Evolutionary conservation across 139 green algal genomes (phyloP).

Genomic region (Chlorella sp.): DNA sequence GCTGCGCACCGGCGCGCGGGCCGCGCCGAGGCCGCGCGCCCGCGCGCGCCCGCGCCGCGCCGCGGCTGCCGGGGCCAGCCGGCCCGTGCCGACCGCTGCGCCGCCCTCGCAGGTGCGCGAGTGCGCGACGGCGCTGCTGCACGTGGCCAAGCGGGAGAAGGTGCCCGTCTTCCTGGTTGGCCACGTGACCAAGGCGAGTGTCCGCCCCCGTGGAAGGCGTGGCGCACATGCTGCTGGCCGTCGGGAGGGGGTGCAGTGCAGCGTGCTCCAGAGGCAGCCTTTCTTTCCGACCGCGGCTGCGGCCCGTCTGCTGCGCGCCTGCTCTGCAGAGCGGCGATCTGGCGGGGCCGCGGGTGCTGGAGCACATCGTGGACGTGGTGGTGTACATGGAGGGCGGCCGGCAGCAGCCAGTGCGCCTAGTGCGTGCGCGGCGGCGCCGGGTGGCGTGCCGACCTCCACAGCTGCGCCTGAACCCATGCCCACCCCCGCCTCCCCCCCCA

Average conservation of each 20-base stretch:
- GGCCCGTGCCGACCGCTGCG: not conserved
- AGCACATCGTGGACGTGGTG: constrained; percentile 96
- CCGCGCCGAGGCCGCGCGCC: not conserved
- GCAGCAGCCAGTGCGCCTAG: constrained; percentile 44
- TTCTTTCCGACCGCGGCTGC: no score
- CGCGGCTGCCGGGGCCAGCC: not conserved
- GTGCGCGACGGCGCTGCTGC: constrained; percentile 83
- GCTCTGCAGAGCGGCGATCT: no score
- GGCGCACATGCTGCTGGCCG: no score
- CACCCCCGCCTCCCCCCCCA: no score
- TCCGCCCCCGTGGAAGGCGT: no score
- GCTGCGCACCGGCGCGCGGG: not conserved
- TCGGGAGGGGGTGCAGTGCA: no score
- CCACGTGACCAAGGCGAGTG: constrained; percentile 65
- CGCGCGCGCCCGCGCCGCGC: not conserved
- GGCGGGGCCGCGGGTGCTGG: constrained; percentile 89
- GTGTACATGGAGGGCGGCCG: constrained; percentile 90
- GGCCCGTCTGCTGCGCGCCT: no score
- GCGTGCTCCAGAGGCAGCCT: no score
- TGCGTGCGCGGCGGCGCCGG: not conserved
- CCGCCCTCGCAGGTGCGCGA: constrained; percentile 78
- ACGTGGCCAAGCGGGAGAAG: constrained; percentile 69
- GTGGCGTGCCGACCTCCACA: not conserved
- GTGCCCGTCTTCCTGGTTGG: constrained; percentile 85
- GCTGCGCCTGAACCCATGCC: no score